These are phyloP conservation scores for Penicillium coprophilum DNA, from an alignment of 495 filamentous ascomycete species.

Conservation along the genomic window DNA sequence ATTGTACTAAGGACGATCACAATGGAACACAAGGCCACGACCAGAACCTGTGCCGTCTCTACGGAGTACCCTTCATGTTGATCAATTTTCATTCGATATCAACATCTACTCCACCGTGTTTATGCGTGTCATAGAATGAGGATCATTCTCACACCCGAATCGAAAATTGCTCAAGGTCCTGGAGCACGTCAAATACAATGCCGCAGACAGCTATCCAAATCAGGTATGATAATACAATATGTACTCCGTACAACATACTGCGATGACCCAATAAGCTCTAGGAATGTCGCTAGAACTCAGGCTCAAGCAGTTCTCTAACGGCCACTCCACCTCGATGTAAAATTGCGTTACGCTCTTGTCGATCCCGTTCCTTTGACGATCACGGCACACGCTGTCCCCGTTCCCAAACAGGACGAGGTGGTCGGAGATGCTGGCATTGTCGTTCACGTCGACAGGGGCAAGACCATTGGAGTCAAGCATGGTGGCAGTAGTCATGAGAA, in stretches of 20 bases:
- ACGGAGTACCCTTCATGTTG: too few relatives aligned
- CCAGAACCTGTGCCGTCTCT: too few relatives aligned
- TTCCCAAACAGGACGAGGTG: background rate
- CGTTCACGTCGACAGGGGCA: background rate
- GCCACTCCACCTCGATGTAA: background rate
- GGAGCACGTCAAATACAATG: background rate
- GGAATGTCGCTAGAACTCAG: too few relatives aligned
- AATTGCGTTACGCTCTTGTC: slow-evolving; percentile 4
- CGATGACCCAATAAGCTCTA: too few relatives aligned
- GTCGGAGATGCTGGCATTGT: background rate
- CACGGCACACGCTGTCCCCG: background rate
- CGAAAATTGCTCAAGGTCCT: background rate
- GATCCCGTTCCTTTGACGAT: background rate
- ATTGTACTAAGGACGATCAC: too few relatives aligned
- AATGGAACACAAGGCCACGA: too few relatives aligned
- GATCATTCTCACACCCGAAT: too few relatives aligned
- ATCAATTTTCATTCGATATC: too few relatives aligned
- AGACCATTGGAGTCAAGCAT: background rate
- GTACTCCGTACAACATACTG: too few relatives aligned
- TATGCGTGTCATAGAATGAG: too few relatives aligned
- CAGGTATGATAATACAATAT: background rate
- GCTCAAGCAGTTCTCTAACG: background rate
- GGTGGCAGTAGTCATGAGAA: too few relatives aligned
- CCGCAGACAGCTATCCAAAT: background rate
- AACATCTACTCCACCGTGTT: too few relatives aligned